Conservation (phyloP, 345 rosid species). For the Anastatica hierochuntica region DNA sequence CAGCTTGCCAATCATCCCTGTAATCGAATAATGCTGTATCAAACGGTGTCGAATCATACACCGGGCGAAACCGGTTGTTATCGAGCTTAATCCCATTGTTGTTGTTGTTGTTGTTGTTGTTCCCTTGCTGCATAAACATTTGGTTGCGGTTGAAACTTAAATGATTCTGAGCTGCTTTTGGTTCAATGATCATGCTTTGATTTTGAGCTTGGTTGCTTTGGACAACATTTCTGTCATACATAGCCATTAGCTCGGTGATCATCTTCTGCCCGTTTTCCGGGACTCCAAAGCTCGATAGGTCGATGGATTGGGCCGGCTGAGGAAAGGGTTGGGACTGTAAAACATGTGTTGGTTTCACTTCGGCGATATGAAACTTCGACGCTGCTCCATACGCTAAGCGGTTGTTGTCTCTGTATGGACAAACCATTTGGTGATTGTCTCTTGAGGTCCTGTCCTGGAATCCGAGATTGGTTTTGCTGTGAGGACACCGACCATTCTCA, state of each 20-base stretch:
- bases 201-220: conserved; percentile 23
- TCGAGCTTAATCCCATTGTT: too few relatives aligned
- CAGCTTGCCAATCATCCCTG: conserved; percentile 53
- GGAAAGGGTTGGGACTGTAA: conserved; percentile 21
- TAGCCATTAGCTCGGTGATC: conserved; percentile 44
- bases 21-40: conserved; percentile 49
- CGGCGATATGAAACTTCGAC: conserved; percentile 28
- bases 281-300: conserved; percentile 38
- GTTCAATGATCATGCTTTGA: conserved; percentile 22
- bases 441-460: conserved; percentile 51
- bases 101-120: too few relatives aligned
- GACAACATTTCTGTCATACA: conserved; percentile 37
- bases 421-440: conserved; percentile 62
- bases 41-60: conserved; percentile 31
- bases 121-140: too few relatives aligned
- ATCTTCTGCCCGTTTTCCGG: conserved; percentile 45
- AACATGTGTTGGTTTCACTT: conserved; percentile 17
- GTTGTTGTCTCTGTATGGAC: conserved; percentile 30
- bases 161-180: conserved; percentile 38
- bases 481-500: conserved; percentile 50
- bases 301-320: conserved; percentile 26
- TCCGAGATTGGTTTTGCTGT: conserved; percentile 36
- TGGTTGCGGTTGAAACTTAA: conserved; percentile 36
- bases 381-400: conserved; percentile 24
- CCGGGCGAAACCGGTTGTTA: too few relatives aligned